phyloP scores from a whole-genome alignment of 768 basidiomycete genomes.

The Serendipita vermifera region DNA sequence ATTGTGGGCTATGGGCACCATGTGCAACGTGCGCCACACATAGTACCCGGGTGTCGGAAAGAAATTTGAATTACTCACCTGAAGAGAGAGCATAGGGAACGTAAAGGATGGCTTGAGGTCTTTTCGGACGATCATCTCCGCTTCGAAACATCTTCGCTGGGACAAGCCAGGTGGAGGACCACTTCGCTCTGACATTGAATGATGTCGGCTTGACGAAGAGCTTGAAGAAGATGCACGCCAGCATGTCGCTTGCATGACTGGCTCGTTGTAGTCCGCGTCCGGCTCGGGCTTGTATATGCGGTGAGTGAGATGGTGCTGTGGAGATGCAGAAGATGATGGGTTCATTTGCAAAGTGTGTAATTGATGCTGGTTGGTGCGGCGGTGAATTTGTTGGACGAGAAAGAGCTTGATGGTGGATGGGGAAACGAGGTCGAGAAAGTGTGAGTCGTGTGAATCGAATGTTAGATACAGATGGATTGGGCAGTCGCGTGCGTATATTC shows the following conservation, averaged over 20 bases:
- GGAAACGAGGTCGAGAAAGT: slow-evolving; percentile 8
- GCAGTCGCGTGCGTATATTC: slow-evolving; percentile 9
- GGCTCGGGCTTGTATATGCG: not conserved
- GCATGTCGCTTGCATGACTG: not conserved
- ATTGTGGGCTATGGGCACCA: too few relatives aligned
- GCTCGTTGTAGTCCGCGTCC: not conserved
- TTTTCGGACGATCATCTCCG: slow-evolving; percentile 5
- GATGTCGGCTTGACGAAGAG: not conserved
- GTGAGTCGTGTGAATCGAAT: slow-evolving; percentile 1
- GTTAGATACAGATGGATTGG: slow-evolving; percentile 9
- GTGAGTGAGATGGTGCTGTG: not conserved
- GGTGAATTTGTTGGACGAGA: not conserved
- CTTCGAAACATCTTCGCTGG: not conserved
- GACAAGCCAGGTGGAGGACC: too few relatives aligned
- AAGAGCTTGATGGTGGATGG: slow-evolving; percentile 1
- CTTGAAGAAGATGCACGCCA: not conserved
- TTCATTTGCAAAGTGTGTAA: not conserved
- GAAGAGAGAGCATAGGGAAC: slow-evolving; percentile 8
- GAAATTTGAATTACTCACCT: not conserved
- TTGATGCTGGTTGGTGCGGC: not conserved
- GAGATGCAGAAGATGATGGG: not conserved
- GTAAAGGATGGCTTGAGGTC: slow-evolving; percentile 12
- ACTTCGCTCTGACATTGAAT: too few relatives aligned
- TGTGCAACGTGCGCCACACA: too few relatives aligned
- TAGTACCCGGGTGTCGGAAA: not conserved